phyloP scores from a whole-genome alignment of 202 grass and related monocot genomes.

The Hordeum pubiflorum region DNA sequence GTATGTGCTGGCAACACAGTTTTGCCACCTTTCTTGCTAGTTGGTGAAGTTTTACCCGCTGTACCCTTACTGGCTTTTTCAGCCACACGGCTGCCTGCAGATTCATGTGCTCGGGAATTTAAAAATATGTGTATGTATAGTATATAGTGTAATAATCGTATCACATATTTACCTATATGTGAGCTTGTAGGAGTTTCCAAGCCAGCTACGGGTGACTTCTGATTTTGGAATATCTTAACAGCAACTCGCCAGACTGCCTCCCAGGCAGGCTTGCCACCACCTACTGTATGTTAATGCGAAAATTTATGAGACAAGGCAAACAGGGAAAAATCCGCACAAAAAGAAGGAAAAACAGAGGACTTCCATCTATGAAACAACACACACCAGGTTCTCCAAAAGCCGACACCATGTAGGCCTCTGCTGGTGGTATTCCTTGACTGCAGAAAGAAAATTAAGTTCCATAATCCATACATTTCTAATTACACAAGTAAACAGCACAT shows the following conservation, averaged over 20 bases:
- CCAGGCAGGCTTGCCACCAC: slow-evolving; percentile 65
- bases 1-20: slow-evolving; percentile 30
- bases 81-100: slow-evolving; percentile 36
- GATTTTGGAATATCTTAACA: slow-evolving; percentile 63
- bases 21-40: slow-evolving; percentile 53
- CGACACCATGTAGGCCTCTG: slow-evolving; percentile 86
- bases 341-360: background rate
- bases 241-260: slow-evolving; percentile 57
- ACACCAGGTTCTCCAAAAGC: slow-evolving; percentile 91
- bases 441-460: slow-evolving; percentile 35
- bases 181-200: slow-evolving; percentile 59
- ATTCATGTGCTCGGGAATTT: slow-evolving; percentile 2
- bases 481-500: slow-evolving; percentile 5
- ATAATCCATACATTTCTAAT: slow-evolving; percentile 18
- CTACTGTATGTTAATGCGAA: slow-evolving; percentile 27
- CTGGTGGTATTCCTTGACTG: slow-evolving; percentile 86
- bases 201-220: slow-evolving; percentile 45
- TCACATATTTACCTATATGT: slow-evolving; percentile 45
- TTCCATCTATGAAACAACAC: slow-evolving; percentile 25
- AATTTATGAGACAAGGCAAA: slow-evolving; percentile 8
- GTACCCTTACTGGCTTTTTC: slow-evolving; percentile 36
- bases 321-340: background rate
- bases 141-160: background rate
- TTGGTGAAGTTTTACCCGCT: slow-evolving; percentile 17
- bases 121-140: background rate